phyloP scores from a whole-genome alignment of 805 yeast genomes.

The Schizosaccharomyces japonicus region DNA sequence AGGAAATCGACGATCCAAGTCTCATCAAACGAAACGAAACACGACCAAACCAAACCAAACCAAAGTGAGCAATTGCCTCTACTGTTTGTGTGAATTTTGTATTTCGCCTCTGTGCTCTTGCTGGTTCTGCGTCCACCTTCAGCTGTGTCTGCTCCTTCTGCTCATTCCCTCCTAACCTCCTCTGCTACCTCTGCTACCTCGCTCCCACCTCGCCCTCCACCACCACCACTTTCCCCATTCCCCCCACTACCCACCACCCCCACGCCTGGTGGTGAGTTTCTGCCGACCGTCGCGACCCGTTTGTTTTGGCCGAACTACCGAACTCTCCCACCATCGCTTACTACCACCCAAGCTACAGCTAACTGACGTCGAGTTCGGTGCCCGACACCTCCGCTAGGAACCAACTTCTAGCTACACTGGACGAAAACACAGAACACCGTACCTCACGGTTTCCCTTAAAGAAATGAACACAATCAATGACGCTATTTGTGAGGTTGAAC shows the following conservation, averaged over 20 bases:
- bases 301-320: background rate
- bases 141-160: too few species aligned
- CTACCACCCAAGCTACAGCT: background rate
- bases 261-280: background rate
- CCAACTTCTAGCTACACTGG: background rate
- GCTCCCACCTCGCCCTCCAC: too few species aligned
- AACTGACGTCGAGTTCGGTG: background rate
- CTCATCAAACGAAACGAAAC: too few species aligned
- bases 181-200: too few species aligned
- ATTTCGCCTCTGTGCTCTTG: too few species aligned
- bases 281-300: background rate
- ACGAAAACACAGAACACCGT: background rate
- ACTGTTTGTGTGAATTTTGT: too few species aligned
- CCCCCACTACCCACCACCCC: too few species aligned
- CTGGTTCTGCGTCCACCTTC: too few species aligned
- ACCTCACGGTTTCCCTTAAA: background rate
- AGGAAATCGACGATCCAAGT: background rate
- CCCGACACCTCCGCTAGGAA: background rate
- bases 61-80: too few species aligned
- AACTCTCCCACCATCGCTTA: background rate
- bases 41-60: too few species aligned
- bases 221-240: too few species aligned
- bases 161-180: too few species aligned
- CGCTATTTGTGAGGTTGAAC: slow-evolving; percentile 37
- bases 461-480: background rate